phyloP scores from a whole-genome alignment of 2,329 filamentous ascomycete genomes.

The Botrytis aclada region DNA sequence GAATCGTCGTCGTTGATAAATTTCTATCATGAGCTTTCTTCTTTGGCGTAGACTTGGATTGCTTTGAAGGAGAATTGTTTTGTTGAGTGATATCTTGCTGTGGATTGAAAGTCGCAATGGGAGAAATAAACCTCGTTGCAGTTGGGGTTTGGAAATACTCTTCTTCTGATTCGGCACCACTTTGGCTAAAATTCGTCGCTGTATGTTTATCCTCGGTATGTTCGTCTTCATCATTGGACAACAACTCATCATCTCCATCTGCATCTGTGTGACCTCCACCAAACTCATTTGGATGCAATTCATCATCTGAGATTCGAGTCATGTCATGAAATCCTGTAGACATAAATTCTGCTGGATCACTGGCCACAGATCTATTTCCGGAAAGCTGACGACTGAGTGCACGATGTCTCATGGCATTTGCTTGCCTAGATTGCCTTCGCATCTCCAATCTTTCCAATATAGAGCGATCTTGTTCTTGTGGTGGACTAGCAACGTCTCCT shows the following conservation, averaged over 20 bases:
- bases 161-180: conserved; percentile 43
- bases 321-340: conserved; percentile 41
- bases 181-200: conserved; percentile 36
- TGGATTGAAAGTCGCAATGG: background rate
- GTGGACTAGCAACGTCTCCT: conserved; percentile 52
- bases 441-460: conserved; percentile 57
- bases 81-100: background rate
- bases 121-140: conserved; percentile 41
- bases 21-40: conserved; percentile 61
- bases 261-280: conserved; percentile 55
- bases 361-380: conserved; percentile 55
- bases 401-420: conserved; percentile 25
- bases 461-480: conserved; percentile 58
- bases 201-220: conserved; percentile 45
- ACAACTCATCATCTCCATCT: conserved; percentile 79
- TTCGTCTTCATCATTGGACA: conserved; percentile 73
- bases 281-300: conserved; percentile 8
- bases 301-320: conserved; percentile 19
- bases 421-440: conserved; percentile 33
- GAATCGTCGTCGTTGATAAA: conserved; percentile 75
- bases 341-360: conserved; percentile 61
- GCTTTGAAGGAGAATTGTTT: background rate
- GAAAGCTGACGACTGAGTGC: conserved; percentile 41
- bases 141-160: conserved; percentile 56
- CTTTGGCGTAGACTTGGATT: conserved; percentile 15